Evolutionary conservation across 805 yeast genomes (phyloP).

Genomic region (Suhomyces canberraensis): DNA sequence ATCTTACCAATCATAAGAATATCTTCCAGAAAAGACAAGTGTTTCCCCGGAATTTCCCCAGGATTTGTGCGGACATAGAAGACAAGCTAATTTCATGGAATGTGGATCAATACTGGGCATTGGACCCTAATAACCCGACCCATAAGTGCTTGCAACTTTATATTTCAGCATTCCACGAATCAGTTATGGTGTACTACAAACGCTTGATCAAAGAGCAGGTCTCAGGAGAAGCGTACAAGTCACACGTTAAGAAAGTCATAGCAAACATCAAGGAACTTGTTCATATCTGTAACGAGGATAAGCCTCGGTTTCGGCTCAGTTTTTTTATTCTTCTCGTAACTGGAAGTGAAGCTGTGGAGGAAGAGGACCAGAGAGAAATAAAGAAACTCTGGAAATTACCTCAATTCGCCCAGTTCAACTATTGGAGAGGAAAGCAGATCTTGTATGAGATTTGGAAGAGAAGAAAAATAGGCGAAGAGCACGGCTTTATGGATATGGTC

Average conservation of each 20-base stretch:
- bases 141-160: slow-evolving; percentile 43
- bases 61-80: slow-evolving; percentile 52
- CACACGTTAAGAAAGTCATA: slow-evolving; percentile 4
- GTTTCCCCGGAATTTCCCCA: slow-evolving; percentile 54
- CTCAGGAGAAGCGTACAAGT: slow-evolving; percentile 1
- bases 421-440: slow-evolving; percentile 56
- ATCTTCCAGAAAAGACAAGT: slow-evolving; percentile 38
- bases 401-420: slow-evolving; percentile 26
- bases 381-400: slow-evolving; percentile 28
- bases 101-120: slow-evolving; percentile 37
- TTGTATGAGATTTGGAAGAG: slow-evolving; percentile 51
- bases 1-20: slow-evolving; percentile 50
- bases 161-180: slow-evolving; percentile 38
- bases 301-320: too few species aligned
- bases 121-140: slow-evolving; percentile 26
- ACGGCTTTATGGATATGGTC: slow-evolving; percentile 52
- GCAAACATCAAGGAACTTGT: slow-evolving; percentile 2
- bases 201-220: slow-evolving; percentile 37
- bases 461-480: slow-evolving; percentile 31
- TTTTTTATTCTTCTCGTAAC: slow-evolving; percentile 50
- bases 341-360: slow-evolving; percentile 33
- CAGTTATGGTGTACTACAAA: slow-evolving; percentile 42
- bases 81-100: slow-evolving; percentile 49
- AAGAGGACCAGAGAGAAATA: slow-evolving; percentile 28
- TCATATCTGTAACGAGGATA: slow-evolving; percentile 16